Base-by-base conservation (phyloP, 2,329 filamentous ascomycete species). In the Sporothrix humicola region DNA sequence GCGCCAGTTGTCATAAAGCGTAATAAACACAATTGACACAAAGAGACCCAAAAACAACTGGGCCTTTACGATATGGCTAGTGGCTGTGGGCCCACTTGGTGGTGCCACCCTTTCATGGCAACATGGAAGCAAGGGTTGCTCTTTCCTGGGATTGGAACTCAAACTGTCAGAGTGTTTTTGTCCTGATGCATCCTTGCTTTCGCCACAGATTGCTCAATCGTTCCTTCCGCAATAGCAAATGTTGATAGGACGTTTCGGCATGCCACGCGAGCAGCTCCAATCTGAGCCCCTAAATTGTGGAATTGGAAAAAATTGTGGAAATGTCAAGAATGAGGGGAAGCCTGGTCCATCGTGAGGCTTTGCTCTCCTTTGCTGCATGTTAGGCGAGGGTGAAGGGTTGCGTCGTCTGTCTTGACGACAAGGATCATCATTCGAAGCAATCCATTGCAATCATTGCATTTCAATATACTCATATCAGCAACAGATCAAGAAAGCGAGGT, bases 41-140 rank as follows among this genome's bases (percentile, higher is more conserved):
- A 63, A 63, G 37, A 61, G 31, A 37, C 31, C 31, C 31, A 37
- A 37, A 58, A 31, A 58, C 31, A 20, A 46, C 59, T 46, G 59
- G 59, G 37, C 59, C 59, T 31, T 59, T 63, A n/a, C 59, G 59
- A 63, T 63, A 63, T 63, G 37, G 59, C 59, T 63, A 63, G 37
- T 63, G 59, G n/a, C 13, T 59, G 56, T 1, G 37, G 37, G 59
- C 37, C 59, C 59, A 63, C 58, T 63, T 63, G 31, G 58, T 37
- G 56, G 56, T 54, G 50, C 56, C 56, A 59, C 23, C 23, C n/a
- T n/a, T n/a, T n/a, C n/a, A n/a, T n/a, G n/a, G n/a, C n/a, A n/a
- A n/a, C n/a, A n/a, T n/a, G n/a, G n/a, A n/a, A 10, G 13, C 48
- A 52, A 17, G 12, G 50, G 17, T 20, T n/a, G 56, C 56, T 42